A percentile compares a stretch with the other conserved stretches of the same genome.
phyloP scores from a whole-genome alignment of 768 basidiomycete species.

The Tulasnella calospora region DNA sequence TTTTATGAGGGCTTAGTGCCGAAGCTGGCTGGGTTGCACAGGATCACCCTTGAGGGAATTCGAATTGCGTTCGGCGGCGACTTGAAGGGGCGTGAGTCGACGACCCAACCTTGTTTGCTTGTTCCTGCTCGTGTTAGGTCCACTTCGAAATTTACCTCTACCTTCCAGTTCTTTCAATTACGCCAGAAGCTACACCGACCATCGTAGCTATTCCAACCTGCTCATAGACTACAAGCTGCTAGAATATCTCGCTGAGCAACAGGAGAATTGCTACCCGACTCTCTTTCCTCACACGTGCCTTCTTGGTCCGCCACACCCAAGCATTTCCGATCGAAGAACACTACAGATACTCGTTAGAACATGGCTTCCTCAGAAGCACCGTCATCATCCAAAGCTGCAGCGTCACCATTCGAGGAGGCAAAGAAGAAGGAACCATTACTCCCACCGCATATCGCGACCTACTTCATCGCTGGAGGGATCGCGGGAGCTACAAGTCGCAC shows the following conservation, averaged over 20 bases:
- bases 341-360: neutral
- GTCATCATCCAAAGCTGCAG: neutral
- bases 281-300: neutral
- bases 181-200: neutral
- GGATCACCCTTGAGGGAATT: neutral
- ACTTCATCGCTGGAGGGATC: slow-evolving; percentile 53
- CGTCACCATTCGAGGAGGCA: neutral
- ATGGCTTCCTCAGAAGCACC: slow-evolving; percentile 7
- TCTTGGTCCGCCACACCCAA: neutral
- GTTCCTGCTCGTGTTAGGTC: neutral
- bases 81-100: neutral
- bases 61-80: neutral
- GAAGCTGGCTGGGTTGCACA: neutral
- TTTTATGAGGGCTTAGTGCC: neutral
- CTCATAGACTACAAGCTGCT: neutral
- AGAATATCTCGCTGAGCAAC: neutral
- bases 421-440: slow-evolving; percentile 22
- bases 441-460: slow-evolving; percentile 41
- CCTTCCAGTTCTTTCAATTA: neutral
- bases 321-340: neutral
- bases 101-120: neutral
- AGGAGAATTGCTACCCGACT: neutral
- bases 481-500: slow-evolving; percentile 73
- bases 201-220: neutral
- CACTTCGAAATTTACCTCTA: neutral